A percentile compares a stretch with the other conserved stretches of the same genome.
phyloP scores from a whole-genome alignment of 805 yeast genomes.

The Myxozyma kluyveri region DNA sequence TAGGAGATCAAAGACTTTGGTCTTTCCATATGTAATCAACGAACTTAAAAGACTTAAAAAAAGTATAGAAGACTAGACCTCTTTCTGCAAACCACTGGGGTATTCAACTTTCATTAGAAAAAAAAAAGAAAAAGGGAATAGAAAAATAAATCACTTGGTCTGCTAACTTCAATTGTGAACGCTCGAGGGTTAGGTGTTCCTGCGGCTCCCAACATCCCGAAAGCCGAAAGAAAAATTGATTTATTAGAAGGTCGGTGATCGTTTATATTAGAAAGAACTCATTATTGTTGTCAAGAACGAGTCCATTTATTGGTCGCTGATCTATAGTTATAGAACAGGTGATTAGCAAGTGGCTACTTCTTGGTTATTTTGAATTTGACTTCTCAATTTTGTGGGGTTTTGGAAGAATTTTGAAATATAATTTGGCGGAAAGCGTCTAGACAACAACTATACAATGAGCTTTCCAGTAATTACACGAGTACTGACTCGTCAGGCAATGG shows the following conservation, averaged over 20 bases:
- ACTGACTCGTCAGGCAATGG: not conserved
- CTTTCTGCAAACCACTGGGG: too few relatives aligned
- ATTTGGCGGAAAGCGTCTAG: not conserved
- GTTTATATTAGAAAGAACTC: not conserved
- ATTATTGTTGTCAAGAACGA: not conserved
- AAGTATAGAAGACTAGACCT: too few relatives aligned
- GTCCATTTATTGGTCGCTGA: not conserved
- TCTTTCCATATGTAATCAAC: too few relatives aligned
- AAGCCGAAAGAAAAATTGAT: too few relatives aligned
- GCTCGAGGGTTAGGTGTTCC: conserved; percentile 3
- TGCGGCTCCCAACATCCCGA: too few relatives aligned
- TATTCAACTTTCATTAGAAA: conserved; percentile 27
- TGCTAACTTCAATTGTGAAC: not conserved
- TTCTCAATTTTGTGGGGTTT: too few relatives aligned
- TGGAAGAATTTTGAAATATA: too few relatives aligned
- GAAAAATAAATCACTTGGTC: not conserved
- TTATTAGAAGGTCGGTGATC: conserved; percentile 1
- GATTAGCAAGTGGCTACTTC: not conserved
- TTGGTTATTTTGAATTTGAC: too few relatives aligned
- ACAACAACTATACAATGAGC: not conserved
- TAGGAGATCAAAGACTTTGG: too few relatives aligned
- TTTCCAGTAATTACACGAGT: not conserved
- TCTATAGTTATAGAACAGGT: not conserved
- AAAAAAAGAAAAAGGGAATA: conserved; percentile 8
- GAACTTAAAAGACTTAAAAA: too few relatives aligned